A percentile compares a stretch with the other conserved stretches of the same genome.
Conservation (phyloP, 345 rosid genomes). For the Sisymbrium irio region DNA sequence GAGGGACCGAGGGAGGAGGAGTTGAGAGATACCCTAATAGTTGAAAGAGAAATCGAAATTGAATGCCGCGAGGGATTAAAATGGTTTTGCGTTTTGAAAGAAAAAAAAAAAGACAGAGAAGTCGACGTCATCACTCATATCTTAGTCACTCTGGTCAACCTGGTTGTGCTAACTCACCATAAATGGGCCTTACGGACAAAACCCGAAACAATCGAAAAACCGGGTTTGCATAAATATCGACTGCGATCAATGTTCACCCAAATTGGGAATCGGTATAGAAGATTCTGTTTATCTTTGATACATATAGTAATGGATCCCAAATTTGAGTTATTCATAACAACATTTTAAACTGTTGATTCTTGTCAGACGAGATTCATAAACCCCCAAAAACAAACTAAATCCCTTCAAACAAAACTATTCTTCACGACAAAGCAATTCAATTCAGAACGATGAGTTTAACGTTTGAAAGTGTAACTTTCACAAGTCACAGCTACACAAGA, state of each 20-base stretch:
- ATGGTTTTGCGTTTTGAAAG: no score
- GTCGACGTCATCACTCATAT: not conserved
- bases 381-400: not conserved
- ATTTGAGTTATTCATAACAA: not conserved
- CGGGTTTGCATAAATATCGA: not conserved
- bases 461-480: not conserved
- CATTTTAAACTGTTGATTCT: not conserved
- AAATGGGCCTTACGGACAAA: not conserved
- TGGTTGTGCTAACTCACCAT: not conserved
- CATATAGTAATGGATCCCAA: not conserved
- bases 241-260: not conserved
- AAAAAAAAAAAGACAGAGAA: not conserved
- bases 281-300: no score
- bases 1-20: no score
- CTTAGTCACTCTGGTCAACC: not conserved
- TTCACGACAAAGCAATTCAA: not conserved
- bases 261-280: not conserved
- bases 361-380: not conserved
- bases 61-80: no score
- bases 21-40: not conserved
- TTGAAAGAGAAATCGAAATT: not conserved
- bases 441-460: not conserved
- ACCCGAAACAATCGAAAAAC: not conserved
- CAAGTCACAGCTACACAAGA: constrained; percentile 6
- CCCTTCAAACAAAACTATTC: not conserved